phyloP scores from a whole-genome alignment of 164 flowering plant genomes.

The Tetracentron sinense region DNA sequence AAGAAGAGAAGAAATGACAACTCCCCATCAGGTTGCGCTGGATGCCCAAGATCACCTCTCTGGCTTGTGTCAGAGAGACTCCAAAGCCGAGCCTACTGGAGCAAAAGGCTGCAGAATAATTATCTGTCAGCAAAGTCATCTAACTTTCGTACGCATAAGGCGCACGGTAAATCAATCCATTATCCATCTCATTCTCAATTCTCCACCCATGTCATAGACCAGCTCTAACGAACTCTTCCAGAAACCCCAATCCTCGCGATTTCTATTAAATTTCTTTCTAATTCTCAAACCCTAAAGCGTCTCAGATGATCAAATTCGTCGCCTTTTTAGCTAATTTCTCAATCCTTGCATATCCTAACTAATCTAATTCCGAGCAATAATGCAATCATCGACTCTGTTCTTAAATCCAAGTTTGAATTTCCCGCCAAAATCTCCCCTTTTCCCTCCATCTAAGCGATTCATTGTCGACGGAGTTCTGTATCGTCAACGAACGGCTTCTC shows the following conservation, averaged over 20 bases:
- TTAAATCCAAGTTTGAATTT: conserved; percentile 7
- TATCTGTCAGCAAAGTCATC: too few relatives aligned
- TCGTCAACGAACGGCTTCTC: conserved; percentile 32
- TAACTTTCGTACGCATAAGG: neutral
- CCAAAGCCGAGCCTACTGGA: too few relatives aligned
- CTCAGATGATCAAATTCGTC: neutral
- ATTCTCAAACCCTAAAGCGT: neutral
- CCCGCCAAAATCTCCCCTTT: conserved; percentile 20
- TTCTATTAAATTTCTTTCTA: too few relatives aligned
- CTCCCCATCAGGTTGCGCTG: too few relatives aligned
- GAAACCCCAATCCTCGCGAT: too few relatives aligned
- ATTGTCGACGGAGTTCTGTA: neutral
- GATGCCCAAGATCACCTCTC: too few relatives aligned
- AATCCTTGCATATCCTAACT: neutral
- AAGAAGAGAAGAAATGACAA: too few relatives aligned
- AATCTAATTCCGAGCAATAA: neutral
- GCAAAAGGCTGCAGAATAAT: too few relatives aligned
- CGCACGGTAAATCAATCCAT: neutral
- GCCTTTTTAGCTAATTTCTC: neutral
- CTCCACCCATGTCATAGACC: too few relatives aligned
- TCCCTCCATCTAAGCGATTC: conserved; percentile 19
- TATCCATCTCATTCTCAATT: too few relatives aligned
- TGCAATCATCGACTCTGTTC: conserved; percentile 21
- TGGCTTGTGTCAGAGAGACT: too few relatives aligned
- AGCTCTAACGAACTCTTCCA: too few relatives aligned